Conservation (phyloP, 768 basidiomycete species). For the Plicaturopsis crispa region DNA sequence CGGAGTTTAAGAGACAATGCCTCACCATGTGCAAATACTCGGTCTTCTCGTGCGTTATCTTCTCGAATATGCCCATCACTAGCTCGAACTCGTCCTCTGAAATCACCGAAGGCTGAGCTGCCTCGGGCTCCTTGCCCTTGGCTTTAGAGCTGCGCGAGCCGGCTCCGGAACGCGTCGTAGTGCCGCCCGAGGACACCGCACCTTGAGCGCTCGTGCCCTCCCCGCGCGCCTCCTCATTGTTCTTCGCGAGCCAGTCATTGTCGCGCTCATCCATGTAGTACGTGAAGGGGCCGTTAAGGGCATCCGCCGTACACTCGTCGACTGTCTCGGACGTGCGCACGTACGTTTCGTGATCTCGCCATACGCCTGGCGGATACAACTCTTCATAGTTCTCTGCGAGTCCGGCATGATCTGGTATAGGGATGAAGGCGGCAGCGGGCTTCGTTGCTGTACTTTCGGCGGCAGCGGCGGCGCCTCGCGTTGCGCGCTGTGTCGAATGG, state of each 20-base stretch:
- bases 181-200: conserved; percentile 43
- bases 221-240: conserved; percentile 79
- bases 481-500: conserved; percentile 25
- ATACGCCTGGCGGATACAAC: conserved; percentile 61
- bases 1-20: conserved; percentile 11
- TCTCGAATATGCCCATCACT: conserved; percentile 92
- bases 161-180: conserved; percentile 48
- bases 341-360: conserved; percentile 74
- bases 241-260: conserved; percentile 89
- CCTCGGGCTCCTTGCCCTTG: conserved; percentile 80
- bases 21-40: conserved; percentile 87
- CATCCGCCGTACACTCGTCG: conserved; percentile 61
- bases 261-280: conserved; percentile 97
- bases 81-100: conserved; percentile 92
- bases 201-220: conserved; percentile 81
- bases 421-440: conserved; percentile 62
- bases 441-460: conserved; percentile 23
- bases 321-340: conserved; percentile 79
- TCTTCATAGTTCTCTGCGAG: conserved; percentile 70
- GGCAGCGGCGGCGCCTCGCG: conserved; percentile 20
- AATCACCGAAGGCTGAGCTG: conserved; percentile 54
- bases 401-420: conserved; percentile 86
- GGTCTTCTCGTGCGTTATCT: conserved; percentile 80
- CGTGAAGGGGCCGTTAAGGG: conserved; percentile 67
- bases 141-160: conserved; percentile 59